Conservation (phyloP, 1,284 basidiomycete genomes). For the Jaminaea rosea region DNA sequence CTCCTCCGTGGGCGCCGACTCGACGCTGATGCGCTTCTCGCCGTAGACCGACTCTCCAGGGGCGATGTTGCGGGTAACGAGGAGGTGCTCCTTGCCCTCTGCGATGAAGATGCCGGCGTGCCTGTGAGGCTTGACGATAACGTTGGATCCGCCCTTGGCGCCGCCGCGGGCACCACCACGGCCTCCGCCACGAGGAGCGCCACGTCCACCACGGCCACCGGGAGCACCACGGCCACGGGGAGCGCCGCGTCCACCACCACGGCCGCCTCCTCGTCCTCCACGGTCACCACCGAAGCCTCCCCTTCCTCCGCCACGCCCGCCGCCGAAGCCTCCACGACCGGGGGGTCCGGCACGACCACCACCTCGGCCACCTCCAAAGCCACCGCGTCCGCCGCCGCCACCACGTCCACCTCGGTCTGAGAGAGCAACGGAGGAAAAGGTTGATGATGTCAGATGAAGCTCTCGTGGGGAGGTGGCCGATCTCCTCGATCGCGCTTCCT, state of each 20-base stretch:
- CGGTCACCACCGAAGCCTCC: conserved; percentile 47
- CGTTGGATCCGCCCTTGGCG: conserved; percentile 63
- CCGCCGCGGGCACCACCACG: conserved; percentile 30
- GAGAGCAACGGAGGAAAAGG: not conserved
- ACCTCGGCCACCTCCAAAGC: conserved; percentile 19
- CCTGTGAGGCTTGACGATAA: conserved; percentile 85
- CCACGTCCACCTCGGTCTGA: conserved; percentile 34
- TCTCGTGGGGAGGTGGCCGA: too few relatives aligned
- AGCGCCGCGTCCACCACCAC: conserved; percentile 15
- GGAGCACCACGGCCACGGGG: conserved; percentile 14
- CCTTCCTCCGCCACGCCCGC: conserved; percentile 43
- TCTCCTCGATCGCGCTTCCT: too few relatives aligned
- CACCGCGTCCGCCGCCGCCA: conserved; percentile 35
- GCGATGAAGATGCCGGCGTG: conserved; percentile 69
- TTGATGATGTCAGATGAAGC: too few relatives aligned
- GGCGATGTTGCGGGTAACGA: conserved; percentile 95
- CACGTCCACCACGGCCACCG: conserved; percentile 17
- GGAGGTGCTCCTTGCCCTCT: conserved; percentile 73
- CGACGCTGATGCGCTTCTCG: conserved; percentile 63
- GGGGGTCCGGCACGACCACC: conserved; percentile 4
- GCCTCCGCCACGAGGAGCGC: conserved; percentile 30
- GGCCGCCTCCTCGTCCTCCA: conserved; percentile 8
- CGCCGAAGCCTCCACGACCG: conserved; percentile 27
- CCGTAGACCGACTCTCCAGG: conserved; percentile 98
- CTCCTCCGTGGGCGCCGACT: conserved; percentile 61